These are phyloP conservation scores for Monilinia laxa DNA, from an alignment of 2,329 filamentous ascomycete genomes.

Conservation along the genomic window DNA sequence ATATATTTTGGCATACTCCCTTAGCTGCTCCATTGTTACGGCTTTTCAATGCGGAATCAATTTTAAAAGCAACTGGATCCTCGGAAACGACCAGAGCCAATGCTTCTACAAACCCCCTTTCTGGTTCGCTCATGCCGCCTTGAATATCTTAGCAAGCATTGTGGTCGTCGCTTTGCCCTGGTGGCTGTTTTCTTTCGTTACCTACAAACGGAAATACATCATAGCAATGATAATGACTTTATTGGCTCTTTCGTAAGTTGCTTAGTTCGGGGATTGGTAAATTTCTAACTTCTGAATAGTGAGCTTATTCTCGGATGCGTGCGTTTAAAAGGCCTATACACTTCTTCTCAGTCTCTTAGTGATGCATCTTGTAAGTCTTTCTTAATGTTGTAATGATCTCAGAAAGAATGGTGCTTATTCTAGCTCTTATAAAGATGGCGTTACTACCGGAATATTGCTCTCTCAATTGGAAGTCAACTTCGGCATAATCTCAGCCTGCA, in stretches of 20 bases:
- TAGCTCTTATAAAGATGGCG: conserved; percentile 16
- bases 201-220: conserved; percentile 25
- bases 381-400: too few relatives aligned
- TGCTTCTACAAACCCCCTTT: conserved; percentile 27
- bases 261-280: too few relatives aligned
- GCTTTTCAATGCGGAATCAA: conserved; percentile 27
- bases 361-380: conserved; percentile 14
- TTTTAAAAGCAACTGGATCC: conserved; percentile 25
- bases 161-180: conserved; percentile 20
- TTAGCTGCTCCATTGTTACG: conserved; percentile 24
- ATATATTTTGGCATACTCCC: conserved; percentile 22
- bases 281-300: neutral
- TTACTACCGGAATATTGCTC: conserved; percentile 22
- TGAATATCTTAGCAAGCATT: conserved; percentile 25
- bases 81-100: conserved; percentile 21
- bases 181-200: conserved; percentile 25
- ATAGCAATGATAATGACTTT: conserved; percentile 24
- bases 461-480: conserved; percentile 28
- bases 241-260: conserved; percentile 22
- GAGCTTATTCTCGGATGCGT: conserved; percentile 16
- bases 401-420: neutral
- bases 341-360: neutral
- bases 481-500: conserved; percentile 27
- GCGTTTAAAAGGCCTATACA: conserved; percentile 5
- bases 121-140: conserved; percentile 26